phyloP scores from a whole-genome alignment of 2,329 filamentous ascomycete species.

The Neofusicoccum sp. region DNA sequence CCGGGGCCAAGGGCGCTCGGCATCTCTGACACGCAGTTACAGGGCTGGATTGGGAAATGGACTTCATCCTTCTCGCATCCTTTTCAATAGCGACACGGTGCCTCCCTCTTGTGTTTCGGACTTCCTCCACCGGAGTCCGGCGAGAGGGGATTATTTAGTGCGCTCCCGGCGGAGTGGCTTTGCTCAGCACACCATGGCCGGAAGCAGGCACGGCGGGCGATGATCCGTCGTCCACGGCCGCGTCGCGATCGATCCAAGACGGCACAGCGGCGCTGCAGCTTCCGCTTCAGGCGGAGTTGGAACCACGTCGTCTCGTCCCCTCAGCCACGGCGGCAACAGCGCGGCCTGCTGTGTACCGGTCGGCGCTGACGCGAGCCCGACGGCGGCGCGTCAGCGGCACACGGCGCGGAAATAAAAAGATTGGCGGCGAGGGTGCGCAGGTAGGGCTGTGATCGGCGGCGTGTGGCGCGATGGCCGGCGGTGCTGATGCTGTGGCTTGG shows the following conservation, averaged over 20 bases:
- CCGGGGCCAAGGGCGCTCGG: neutral
- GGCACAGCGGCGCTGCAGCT: neutral
- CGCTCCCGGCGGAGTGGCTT: too few species aligned
- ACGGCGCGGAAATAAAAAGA: too few species aligned
- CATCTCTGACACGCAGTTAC: neutral
- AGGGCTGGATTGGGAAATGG: neutral
- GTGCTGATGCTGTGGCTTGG: too few species aligned
- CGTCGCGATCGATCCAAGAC: too few species aligned
- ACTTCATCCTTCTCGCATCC: neutral
- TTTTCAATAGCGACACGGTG: too few species aligned
- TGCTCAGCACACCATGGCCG: too few species aligned
- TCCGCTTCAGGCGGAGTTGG: neutral
- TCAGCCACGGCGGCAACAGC: neutral
- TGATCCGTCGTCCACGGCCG: too few species aligned
- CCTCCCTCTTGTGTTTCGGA: slow-evolving; percentile 1
- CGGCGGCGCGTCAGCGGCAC: neutral
- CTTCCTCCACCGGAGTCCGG: slow-evolving; percentile 22
- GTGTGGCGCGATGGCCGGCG: neutral
- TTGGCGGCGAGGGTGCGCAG: neutral
- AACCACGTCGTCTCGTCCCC: neutral
- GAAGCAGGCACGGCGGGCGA: too few species aligned
- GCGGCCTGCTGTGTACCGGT: too few species aligned
- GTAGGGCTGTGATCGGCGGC: neutral
- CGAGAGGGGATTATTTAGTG: too few species aligned
- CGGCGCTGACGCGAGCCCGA: neutral